Evolutionary conservation across 2,329 filamentous ascomycete species (phyloP), one percentile per base, ranked within the genome.

Genomic region (Penicillium sp.): DNA sequence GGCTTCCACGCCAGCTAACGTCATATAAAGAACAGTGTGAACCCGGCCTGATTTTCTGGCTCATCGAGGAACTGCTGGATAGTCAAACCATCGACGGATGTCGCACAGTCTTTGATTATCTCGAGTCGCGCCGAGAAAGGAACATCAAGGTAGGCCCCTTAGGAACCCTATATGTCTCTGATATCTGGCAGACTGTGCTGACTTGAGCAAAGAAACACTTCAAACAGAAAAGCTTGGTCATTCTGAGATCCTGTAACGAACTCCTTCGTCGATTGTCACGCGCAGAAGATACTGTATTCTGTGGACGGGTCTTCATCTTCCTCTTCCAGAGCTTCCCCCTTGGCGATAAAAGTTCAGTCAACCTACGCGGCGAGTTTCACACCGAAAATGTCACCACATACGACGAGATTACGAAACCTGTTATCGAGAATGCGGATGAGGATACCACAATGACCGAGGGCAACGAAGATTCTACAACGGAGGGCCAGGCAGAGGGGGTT

Each of bases 261-360:
- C 81, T 99, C 14, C 80, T 99, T n/a, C 87, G 93, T 31, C 85
- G 94, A 42, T 81, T 99, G 2, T 97, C 94, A n/a, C 86, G 94
- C 52, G 93, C 94, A 3, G 92, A 97, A 71, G 94, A 99, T 73
- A 95, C 94, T 0, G 92, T 95, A 0, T 99, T 99, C 71, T 99
- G 94, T 68, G 94, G 94, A 14, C 85, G 94, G 34, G 94, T 99
- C 23, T 97, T 97, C 74, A 97, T 99, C 60, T 99, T 97, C 74
- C 85, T 99, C 70, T 99, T 97, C 74, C 94, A 99, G 72, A 96
- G 92, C 72, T 97, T 99, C 67, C 94, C 94, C 1, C 81, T 99
- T 0, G 93, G 93, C 28, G 95, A 99, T 74, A 94, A 93, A 71
- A 97, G 94, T 71, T 97, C 94, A 0, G 94, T 99, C 46, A 99